Base-by-base conservation (phyloP, 2,329 filamentous ascomycete genomes). In the Orbilia ellipsospora region DNA sequence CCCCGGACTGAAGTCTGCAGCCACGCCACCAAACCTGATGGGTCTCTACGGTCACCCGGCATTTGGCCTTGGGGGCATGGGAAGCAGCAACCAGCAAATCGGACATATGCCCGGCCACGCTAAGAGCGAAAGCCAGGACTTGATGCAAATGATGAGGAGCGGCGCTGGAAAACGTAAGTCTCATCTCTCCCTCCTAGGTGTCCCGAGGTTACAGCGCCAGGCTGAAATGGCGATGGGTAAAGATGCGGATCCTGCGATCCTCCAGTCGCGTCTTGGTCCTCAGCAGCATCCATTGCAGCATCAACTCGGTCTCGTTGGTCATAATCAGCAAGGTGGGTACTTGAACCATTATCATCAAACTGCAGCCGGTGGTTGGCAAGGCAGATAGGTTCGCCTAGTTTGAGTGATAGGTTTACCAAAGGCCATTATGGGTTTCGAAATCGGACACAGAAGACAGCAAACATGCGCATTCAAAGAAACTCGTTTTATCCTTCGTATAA, bases 191-290 rank as follows among this genome's bases (percentile, higher is more conserved):
- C 96, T 93, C 90, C 92, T 69, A 73, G 66, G 57, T 73, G 54
- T 76, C 73, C 77, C 77, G 64, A 75, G 72, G 48, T 75, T 75
- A 68, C 72, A 75, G 72, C 72, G 72, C 64, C 72, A 75, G 64
- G 72, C 72, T 75, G 73, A 77, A 77, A 77, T 77, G 73, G 66
- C 67, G 67, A 66, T 68, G 75, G 76, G 90, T 97, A 94, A 98
- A 96, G 93, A 97, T 94, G 93, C 92, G 88, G 94, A 98, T 93
- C 94, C 94, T 88, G 97, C 93, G 88, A 97, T 97, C 88, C 90
- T 98, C 88, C 94, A 97, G 87, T 93, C 93, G 84, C 92, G 94
- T 63, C 77, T 79, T 70, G 79, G 78, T 42, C 78, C 79, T 48
- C 79, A 78, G 48, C 79, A 79, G 51, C 78, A 80, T 44, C 76